Evolutionary conservation across 2,329 filamentous ascomycete species (phyloP).

Genomic region (Penicillium freii): DNA sequence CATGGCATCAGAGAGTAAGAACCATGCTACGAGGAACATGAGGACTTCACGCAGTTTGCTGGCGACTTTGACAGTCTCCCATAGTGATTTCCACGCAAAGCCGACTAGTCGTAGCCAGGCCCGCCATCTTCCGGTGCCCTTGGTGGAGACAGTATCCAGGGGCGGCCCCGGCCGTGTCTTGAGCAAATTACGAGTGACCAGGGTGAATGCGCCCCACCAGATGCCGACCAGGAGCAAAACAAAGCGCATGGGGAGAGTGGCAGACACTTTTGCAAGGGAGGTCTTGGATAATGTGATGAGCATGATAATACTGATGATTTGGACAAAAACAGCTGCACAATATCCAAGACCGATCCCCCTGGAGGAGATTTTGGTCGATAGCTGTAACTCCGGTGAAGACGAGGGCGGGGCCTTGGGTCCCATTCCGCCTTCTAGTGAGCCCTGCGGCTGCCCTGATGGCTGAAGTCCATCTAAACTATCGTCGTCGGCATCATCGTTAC

Average conservation of each 20-base stretch:
- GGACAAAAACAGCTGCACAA: slow-evolving; percentile 75
- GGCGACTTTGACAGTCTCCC: slow-evolving; percentile 71
- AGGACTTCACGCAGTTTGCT: slow-evolving; percentile 69
- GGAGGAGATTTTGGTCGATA: slow-evolving; percentile 84
- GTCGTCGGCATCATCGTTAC: slow-evolving; percentile 10
- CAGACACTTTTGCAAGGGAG: slow-evolving; percentile 57
- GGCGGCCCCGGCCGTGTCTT: slow-evolving; percentile 80
- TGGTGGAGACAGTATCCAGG: slow-evolving; percentile 25
- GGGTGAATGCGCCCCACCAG: slow-evolving; percentile 87
- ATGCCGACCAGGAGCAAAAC: slow-evolving; percentile 77
- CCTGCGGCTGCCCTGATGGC: not conserved
- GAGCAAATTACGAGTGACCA: slow-evolving; percentile 78
- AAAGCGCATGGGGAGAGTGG: slow-evolving; percentile 74
- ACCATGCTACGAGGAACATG: slow-evolving; percentile 83
- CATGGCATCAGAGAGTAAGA: slow-evolving; percentile 83
- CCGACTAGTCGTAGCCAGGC: slow-evolving; percentile 67
- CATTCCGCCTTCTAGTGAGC: slow-evolving; percentile 9
- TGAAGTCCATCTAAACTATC: slow-evolving; percentile 23
- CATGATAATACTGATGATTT: slow-evolving; percentile 73
- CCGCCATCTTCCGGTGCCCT: slow-evolving; percentile 29
- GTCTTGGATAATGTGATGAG: slow-evolving; percentile 54
- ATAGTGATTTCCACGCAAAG: slow-evolving; percentile 80
- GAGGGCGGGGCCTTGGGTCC: slow-evolving; percentile 7
- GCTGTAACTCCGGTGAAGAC: slow-evolving; percentile 64
- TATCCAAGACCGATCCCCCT: slow-evolving; percentile 89